These are phyloP conservation scores for Hysterium pulicare DNA, from an alignment of 2,329 filamentous ascomycete species.

Conservation along the genomic window DNA sequence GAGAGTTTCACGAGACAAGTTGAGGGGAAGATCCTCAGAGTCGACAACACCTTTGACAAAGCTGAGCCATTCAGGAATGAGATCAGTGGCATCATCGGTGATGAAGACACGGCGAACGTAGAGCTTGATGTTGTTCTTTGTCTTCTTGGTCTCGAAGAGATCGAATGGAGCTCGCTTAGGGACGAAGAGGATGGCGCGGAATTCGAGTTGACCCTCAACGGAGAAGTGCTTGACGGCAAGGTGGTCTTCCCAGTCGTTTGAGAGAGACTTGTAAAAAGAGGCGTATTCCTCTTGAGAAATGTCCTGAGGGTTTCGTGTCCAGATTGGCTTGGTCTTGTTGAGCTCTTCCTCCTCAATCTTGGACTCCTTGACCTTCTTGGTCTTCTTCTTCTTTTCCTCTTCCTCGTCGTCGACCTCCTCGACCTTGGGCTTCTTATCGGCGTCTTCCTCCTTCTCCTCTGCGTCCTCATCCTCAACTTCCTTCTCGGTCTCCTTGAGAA, in stretches of 20 bases:
- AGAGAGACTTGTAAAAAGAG: conserved; percentile 99
- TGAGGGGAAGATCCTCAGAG: conserved; percentile 98
- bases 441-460: conserved; percentile 66
- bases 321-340: conserved; percentile 99
- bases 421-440: conserved; percentile 93
- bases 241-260: conserved; percentile 99
- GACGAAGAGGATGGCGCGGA: conserved; percentile 99
- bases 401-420: conserved; percentile 89
- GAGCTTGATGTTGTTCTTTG: conserved; percentile 99
- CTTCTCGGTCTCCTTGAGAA: conserved; percentile 98
- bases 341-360: conserved; percentile 99
- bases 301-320: conserved; percentile 95
- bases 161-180: conserved; percentile 99
- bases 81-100: conserved; percentile 97
- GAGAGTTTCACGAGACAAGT: conserved; percentile 98
- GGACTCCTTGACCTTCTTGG: conserved; percentile 99
- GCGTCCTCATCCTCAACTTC: conserved; percentile 96
- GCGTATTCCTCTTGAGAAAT: conserved; percentile 96
- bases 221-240: conserved; percentile 99
- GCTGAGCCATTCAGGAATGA: conserved; percentile 98
- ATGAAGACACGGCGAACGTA: conserved; percentile 99
- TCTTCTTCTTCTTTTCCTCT: conserved; percentile 89
- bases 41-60: conserved; percentile 99
- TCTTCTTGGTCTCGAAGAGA: conserved; percentile 99
- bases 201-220: conserved; percentile 99